Conservation (phyloP, 768 basidiomycete species). For the Royoungia palumana region DNA sequence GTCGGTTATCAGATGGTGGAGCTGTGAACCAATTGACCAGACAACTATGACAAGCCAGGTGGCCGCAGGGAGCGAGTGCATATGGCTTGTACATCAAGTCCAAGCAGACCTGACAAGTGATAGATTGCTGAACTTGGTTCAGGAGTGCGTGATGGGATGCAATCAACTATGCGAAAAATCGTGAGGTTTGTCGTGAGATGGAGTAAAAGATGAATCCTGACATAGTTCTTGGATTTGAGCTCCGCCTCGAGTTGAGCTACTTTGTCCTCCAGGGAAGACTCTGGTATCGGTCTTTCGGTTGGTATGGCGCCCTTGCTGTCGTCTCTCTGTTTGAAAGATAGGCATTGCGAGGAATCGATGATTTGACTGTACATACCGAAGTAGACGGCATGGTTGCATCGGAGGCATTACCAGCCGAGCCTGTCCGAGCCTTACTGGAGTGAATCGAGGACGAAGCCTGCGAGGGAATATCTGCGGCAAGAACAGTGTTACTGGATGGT, state of each 20-base stretch:
- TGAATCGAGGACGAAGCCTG: constrained; percentile 3
- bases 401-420: not conserved
- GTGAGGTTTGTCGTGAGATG: not conserved
- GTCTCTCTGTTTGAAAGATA: constrained; percentile 12
- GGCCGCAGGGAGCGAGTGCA: constrained; percentile 73
- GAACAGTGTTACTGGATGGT: not conserved
- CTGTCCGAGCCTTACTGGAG: not conserved
- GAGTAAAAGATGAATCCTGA: constrained; percentile 21
- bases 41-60: constrained; percentile 67
- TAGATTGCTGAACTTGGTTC: constrained; percentile 53
- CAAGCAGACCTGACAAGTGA: constrained; percentile 78
- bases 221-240: constrained; percentile 39
- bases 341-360: not conserved
- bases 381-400: constrained; percentile 7
- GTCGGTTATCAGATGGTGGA: constrained; percentile 29
- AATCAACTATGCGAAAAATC: constrained; percentile 38
- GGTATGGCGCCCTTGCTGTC: not conserved
- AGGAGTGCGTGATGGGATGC: constrained; percentile 51
- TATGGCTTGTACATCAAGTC: constrained; percentile 72
- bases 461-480: not conserved
- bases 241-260: constrained; percentile 45
- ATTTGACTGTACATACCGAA: constrained; percentile 10
- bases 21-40: constrained; percentile 76
- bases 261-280: constrained; percentile 10
- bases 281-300: not conserved